A percentile compares a stretch with the other conserved stretches of the same genome.
These are phyloP conservation scores for Nannochloris sp. DNA, from an alignment of 139 green algal genomes.

Conservation along the genomic window DNA sequence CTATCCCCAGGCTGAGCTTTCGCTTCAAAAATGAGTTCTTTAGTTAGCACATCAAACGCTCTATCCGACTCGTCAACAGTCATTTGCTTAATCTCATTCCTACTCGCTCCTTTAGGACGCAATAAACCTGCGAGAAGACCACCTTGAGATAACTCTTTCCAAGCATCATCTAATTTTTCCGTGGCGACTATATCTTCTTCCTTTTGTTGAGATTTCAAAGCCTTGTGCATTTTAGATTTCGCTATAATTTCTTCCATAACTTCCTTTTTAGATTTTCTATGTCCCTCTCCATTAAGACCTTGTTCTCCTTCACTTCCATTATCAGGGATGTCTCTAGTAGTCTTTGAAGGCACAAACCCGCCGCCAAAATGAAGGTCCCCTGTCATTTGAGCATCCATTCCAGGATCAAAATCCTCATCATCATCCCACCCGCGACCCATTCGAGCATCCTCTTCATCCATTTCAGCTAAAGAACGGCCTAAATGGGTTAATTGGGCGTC, in stretches of 20 bases:
- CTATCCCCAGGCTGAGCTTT: slow-evolving; percentile 53
- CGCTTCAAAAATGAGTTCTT: slow-evolving; percentile 65
- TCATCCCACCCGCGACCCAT: slow-evolving; percentile 9
- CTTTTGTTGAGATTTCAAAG: slow-evolving; percentile 63
- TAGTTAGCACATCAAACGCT: slow-evolving; percentile 56
- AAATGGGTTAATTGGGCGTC: slow-evolving; percentile 50
- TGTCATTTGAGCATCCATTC: slow-evolving; percentile 43
- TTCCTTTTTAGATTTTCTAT: slow-evolving; percentile 43
- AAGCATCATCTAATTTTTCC: slow-evolving; percentile 67
- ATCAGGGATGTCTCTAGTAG: neutral
- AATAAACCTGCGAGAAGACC: neutral
- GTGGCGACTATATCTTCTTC: slow-evolving; percentile 78
- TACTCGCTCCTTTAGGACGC: slow-evolving; percentile 22
- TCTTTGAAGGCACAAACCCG: neutral
- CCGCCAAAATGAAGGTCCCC: slow-evolving; percentile 39
- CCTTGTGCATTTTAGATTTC: slow-evolving; percentile 83
- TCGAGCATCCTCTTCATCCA: slow-evolving; percentile 20
- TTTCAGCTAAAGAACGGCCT: slow-evolving; percentile 36
- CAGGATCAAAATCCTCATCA: slow-evolving; percentile 37
- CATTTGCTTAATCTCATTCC: slow-evolving; percentile 4
- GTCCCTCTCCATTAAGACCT: neutral
- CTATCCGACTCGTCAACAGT: slow-evolving; percentile 32
- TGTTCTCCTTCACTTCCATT: neutral
- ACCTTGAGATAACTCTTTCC: slow-evolving; percentile 40
- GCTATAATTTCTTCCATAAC: slow-evolving; percentile 97